Evolutionary conservation across 257 asterid genomes (phyloP).

Genomic region (Thymus mandschuricus): DNA sequence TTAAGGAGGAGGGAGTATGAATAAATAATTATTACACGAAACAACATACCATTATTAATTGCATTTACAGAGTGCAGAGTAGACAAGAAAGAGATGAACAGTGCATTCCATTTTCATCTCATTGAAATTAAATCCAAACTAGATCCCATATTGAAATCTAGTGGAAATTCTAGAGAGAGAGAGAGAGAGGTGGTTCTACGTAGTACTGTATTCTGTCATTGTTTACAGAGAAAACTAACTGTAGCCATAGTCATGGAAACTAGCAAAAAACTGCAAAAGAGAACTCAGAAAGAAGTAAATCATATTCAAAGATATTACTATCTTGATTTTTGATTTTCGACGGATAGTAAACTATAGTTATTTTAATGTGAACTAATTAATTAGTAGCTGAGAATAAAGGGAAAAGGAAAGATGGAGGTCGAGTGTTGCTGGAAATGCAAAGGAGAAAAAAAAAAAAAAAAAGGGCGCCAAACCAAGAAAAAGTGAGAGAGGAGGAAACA

Average conservation of each 20-base stretch:
- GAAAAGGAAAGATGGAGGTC: constrained; percentile 31
- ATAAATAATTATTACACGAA: neutral
- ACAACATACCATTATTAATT: neutral
- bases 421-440: constrained; percentile 38
- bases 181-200: neutral
- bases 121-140: no score
- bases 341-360: no score
- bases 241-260: constrained; percentile 15
- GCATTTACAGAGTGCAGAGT: no score
- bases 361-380: no score
- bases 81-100: no score
- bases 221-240: neutral
- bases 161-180: neutral
- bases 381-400: neutral
- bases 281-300: constrained; percentile 7
- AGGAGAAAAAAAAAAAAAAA: constrained; percentile 30
- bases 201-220: no score
- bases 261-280: constrained; percentile 21
- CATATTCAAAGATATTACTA: no score
- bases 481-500: constrained; percentile 6
- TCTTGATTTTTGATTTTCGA: no score
- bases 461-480: constrained; percentile 17
- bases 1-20: no score
- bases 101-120: no score
- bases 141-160: no score